Evolutionary conservation across 2,329 filamentous ascomycete genomes (phyloP).

Genomic region (Ilyonectria sp.): DNA sequence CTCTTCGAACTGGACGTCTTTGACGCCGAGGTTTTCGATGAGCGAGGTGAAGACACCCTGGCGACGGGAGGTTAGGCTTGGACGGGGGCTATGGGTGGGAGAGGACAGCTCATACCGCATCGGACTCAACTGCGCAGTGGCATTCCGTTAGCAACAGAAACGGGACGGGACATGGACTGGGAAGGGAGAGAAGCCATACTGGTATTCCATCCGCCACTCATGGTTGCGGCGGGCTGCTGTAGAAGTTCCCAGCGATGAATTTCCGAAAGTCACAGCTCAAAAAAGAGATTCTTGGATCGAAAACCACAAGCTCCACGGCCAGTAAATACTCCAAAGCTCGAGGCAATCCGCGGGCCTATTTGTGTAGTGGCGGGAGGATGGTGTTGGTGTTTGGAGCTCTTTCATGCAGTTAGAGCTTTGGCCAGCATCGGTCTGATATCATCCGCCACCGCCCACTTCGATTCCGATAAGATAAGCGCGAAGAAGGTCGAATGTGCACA

Average conservation of each 20-base stretch:
- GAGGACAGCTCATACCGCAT: slow-evolving; percentile 75
- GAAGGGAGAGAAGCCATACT: slow-evolving; percentile 63
- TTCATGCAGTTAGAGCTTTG: slow-evolving; percentile 19
- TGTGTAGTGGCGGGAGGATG: slow-evolving; percentile 7
- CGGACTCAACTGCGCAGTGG: slow-evolving; percentile 79
- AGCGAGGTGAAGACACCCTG: slow-evolving; percentile 97
- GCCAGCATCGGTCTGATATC: slow-evolving; percentile 44
- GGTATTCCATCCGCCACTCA: slow-evolving; percentile 95
- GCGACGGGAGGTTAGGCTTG: slow-evolving; percentile 14
- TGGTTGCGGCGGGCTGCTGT: slow-evolving; percentile 49
- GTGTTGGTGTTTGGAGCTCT: slow-evolving; percentile 30
- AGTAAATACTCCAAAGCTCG: background rate
- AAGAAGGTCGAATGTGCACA: slow-evolving; percentile 17
- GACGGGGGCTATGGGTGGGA: background rate
- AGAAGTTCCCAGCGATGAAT: slow-evolving; percentile 4
- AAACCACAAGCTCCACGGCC: background rate
- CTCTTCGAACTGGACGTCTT: slow-evolving; percentile 97
- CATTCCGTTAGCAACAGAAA: slow-evolving; percentile 25
- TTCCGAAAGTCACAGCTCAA: background rate
- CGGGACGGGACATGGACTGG: background rate
- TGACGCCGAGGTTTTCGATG: slow-evolving; percentile 90
- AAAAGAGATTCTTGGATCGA: background rate
- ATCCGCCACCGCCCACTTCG: slow-evolving; percentile 36
- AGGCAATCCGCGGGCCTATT: background rate
- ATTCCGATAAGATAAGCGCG: slow-evolving; percentile 45